phyloP scores from a whole-genome alignment of 169 alveolate species.

The Plasmodium vinckei region DNA sequence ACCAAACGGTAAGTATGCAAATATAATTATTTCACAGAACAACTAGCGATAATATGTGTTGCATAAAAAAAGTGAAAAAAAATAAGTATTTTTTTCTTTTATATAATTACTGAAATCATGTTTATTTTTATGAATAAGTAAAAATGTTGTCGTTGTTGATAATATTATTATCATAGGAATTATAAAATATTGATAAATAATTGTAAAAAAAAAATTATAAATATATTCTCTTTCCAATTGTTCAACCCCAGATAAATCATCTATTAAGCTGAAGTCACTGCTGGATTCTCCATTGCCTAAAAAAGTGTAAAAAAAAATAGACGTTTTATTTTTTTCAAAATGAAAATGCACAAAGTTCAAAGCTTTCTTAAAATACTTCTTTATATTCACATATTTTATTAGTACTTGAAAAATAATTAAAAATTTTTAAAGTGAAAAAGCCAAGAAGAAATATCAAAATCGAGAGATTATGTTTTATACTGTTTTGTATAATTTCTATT shows the following conservation, averaged over 20 bases:
- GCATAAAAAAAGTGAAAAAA: background rate
- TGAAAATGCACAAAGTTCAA: background rate
- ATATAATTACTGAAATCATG: constrained; percentile 18
- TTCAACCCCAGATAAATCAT: constrained; percentile 9
- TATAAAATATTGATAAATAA: constrained; percentile 31
- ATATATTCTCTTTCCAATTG: constrained; percentile 40
- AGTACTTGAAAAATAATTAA: constrained; percentile 47
- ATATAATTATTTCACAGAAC: background rate
- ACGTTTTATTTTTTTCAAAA: background rate
- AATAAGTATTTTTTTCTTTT: background rate
- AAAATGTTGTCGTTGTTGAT: constrained; percentile 34
- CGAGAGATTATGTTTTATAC: constrained; percentile 11
- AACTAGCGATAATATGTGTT: background rate
- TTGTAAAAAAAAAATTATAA: constrained; percentile 22
- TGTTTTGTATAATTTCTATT: constrained; percentile 18
- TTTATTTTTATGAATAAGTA: constrained; percentile 14
- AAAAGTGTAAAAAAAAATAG: background rate
- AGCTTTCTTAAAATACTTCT: background rate
- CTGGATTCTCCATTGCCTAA: constrained; percentile 11
- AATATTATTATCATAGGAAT: constrained; percentile 55
- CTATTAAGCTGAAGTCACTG: constrained; percentile 6
- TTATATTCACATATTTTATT: background rate
- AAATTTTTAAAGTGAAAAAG: constrained; percentile 15
- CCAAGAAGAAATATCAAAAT: constrained; percentile 23
- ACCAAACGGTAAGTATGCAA: background rate